Conservation (phyloP, 2,329 filamentous ascomycete species). For the Fusarium chlamydosporum region DNA sequence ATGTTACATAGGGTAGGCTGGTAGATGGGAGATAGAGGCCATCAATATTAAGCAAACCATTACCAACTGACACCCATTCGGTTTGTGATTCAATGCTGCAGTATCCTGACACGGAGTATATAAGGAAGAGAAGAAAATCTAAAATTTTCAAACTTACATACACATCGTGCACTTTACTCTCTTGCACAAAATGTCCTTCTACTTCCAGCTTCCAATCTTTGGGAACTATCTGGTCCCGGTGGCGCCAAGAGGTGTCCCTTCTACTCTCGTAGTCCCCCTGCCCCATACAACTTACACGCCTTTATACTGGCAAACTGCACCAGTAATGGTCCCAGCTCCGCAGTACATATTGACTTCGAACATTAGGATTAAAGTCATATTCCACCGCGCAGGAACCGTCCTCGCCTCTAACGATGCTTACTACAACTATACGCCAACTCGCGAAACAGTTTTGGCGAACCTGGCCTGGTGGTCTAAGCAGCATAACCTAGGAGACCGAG, state of each 20-base stretch:
- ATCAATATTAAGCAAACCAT: conserved; percentile 25
- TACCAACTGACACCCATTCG: conserved; percentile 6
- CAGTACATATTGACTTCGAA: background rate
- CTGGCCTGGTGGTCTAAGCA: conserved; percentile 31
- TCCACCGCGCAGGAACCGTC: conserved; percentile 38
- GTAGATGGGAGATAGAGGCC: background rate
- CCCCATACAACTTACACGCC: background rate
- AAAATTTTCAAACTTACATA: background rate
- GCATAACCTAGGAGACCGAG: conserved; percentile 31
- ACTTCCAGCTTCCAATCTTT: conserved; percentile 50
- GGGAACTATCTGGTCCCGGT: conserved; percentile 5
- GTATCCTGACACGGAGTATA: background rate
- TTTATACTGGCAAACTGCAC: conserved; percentile 5
- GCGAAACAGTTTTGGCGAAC: conserved; percentile 34
- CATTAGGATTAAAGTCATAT: conserved; percentile 41
- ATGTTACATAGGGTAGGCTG: background rate
- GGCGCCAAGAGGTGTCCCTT: background rate
- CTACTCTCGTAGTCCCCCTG: background rate
- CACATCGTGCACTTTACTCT: background rate
- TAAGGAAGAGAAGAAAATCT: background rate
- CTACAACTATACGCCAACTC: conserved; percentile 33
- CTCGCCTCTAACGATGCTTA: conserved; percentile 32
- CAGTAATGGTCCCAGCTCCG: background rate
- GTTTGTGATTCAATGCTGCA: conserved; percentile 14
- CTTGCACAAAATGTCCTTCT: conserved; percentile 44